phyloP scores from a whole-genome alignment of 225 moss, liverwort and hornwort genomes.

The Anthoceros angustus region DNA sequence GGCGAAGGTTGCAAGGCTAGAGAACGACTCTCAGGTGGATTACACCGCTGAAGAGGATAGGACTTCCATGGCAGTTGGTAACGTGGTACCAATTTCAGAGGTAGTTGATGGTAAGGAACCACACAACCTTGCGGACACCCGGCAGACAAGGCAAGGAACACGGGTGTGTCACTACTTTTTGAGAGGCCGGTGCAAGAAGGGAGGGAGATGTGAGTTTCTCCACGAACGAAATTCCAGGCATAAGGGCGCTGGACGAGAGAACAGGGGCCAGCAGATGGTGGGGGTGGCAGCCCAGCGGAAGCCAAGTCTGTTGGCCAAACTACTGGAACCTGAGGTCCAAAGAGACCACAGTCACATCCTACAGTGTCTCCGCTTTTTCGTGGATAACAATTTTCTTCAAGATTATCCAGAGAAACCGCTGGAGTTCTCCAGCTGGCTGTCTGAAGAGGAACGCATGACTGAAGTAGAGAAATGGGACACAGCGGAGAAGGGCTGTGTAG shows the following conservation, averaged over 20 bases:
- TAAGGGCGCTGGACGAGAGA: constrained; percentile 13
- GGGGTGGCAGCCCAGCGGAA: constrained; percentile 20
- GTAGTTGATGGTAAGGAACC: constrained; percentile 13
- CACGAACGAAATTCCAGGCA: constrained; percentile 30
- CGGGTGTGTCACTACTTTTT: constrained; percentile 35
- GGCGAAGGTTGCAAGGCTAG: constrained; percentile 32
- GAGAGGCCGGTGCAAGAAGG: constrained; percentile 66
- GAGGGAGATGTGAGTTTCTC: constrained; percentile 39
- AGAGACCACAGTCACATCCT: constrained; percentile 72
- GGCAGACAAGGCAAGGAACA: constrained; percentile 8
- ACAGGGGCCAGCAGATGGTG: constrained; percentile 10
- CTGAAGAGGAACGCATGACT: constrained; percentile 14
- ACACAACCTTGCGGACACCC: constrained; percentile 12
- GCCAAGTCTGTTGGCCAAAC: constrained; percentile 59
- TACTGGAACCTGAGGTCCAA: constrained; percentile 49
- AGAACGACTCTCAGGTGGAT: constrained; percentile 5
- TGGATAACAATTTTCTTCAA: constrained; percentile 50
- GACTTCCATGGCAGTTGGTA: not conserved
- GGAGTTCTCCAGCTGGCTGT: constrained; percentile 20
- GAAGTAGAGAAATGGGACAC: constrained; percentile 1
- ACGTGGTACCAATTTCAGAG: not conserved
- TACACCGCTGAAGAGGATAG: not conserved
- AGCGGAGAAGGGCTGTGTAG: no score
- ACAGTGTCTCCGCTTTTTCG: constrained; percentile 69
- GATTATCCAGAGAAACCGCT: constrained; percentile 32